Conservation (phyloP, 2,329 filamentous ascomycete species). For the Cladosporium sp. region DNA sequence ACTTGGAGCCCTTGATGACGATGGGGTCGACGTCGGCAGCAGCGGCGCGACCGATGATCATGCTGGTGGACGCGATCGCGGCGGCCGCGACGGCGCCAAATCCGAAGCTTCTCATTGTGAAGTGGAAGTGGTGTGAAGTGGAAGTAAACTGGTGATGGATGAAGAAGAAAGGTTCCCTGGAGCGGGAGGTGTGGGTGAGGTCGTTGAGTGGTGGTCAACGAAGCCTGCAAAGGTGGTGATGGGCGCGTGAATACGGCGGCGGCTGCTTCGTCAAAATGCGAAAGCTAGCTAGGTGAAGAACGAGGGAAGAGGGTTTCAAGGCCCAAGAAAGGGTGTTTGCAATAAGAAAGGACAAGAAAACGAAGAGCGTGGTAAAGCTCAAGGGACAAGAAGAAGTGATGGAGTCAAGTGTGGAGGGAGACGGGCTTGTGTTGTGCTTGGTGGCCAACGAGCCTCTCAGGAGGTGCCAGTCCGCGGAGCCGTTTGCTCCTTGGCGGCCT, state of each 20-base stretch:
- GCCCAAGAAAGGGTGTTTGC: conserved; percentile 4
- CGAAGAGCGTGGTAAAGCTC: conserved; percentile 14
- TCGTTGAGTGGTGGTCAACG: conserved; percentile 14
- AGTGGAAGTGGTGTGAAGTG: conserved; percentile 6
- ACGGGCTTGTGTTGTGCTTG: conserved; percentile 4
- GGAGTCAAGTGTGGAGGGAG: conserved; percentile 4
- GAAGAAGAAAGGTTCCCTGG: conserved; percentile 4
- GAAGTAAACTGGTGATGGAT: neutral
- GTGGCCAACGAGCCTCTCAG: neutral
- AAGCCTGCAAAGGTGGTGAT: conserved; percentile 12
- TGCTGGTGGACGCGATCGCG: conserved; percentile 43
- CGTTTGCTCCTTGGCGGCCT: neutral
- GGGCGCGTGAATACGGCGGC: conserved; percentile 13
- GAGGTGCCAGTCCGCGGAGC: too few relatives aligned
- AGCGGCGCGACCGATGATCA: conserved; percentile 34
- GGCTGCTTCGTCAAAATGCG: too few relatives aligned
- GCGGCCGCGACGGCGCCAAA: conserved; percentile 45
- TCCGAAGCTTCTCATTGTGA: conserved; percentile 52
- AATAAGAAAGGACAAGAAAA: conserved; percentile 13
- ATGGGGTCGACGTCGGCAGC: conserved; percentile 59
- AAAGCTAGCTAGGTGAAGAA: conserved; percentile 15
- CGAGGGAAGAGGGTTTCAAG: conserved; percentile 17
- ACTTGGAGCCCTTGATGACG: conserved; percentile 74
- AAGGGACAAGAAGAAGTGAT: conserved; percentile 2
- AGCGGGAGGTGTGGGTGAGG: conserved; percentile 10